Evolutionary conservation across 495 filamentous ascomycete species (phyloP).

Genomic region (Aspergillus homomorphus): DNA sequence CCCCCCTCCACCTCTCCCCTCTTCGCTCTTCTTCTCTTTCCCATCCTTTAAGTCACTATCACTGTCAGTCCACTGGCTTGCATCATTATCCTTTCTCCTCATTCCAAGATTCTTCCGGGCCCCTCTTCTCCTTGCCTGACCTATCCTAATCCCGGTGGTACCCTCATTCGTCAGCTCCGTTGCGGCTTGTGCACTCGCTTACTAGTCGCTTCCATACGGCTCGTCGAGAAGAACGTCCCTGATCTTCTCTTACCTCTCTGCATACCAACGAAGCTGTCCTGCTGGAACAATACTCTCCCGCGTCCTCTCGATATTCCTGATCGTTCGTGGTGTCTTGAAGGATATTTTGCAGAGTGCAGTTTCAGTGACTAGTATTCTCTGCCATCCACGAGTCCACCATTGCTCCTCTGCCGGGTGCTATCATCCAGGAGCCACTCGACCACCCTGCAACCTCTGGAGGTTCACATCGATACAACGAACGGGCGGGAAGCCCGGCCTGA

Average conservation of each 20-base stretch:
- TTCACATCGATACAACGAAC: conserved; percentile 20
- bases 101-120: neutral
- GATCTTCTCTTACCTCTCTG: neutral
- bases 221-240: neutral
- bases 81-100: neutral
- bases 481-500: conserved; percentile 33
- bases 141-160: neutral
- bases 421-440: neutral
- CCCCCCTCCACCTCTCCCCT: conserved; percentile 2
- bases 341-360: neutral
- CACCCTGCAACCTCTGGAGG: neutral
- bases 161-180: neutral
- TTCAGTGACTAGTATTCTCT: neutral
- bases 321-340: neutral
- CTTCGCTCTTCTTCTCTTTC: neutral
- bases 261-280: neutral
- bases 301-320: neutral
- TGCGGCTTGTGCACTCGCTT: conserved; percentile 7
- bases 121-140: conserved; percentile 6
- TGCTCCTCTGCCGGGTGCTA: neutral
- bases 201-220: neutral
- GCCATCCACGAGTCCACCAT: neutral
- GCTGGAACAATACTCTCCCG: neutral
- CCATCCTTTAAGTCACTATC: neutral
- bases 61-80: neutral